A percentile compares a stretch with the other conserved stretches of the same genome.
phyloP scores from a whole-genome alignment of 1,284 basidiomycete species.

The Cystobasidium slooffiae region DNA sequence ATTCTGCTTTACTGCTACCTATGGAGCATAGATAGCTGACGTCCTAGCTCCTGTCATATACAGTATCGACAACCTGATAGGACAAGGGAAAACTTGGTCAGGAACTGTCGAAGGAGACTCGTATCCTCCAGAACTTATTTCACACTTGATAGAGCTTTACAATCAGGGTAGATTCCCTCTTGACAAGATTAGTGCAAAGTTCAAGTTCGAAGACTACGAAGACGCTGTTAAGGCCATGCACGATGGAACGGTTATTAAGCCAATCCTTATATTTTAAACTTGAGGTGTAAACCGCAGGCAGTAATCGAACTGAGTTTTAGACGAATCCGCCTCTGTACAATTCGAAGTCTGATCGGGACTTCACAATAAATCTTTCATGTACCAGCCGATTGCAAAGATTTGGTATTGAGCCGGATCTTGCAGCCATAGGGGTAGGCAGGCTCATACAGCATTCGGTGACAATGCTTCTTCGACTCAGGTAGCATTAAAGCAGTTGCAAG shows the following conservation, averaged over 20 bases:
- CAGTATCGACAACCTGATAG: constrained; percentile 16
- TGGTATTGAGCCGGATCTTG: too few relatives aligned
- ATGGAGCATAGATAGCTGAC: not conserved
- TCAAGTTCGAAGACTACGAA: constrained; percentile 13
- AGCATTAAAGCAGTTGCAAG: too few relatives aligned
- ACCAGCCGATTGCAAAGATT: too few relatives aligned
- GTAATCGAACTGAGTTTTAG: too few relatives aligned
- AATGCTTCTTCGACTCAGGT: too few relatives aligned
- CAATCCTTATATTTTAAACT: not conserved
- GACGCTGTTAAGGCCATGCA: not conserved
- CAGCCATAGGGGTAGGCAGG: too few relatives aligned
- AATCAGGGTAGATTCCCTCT: constrained; percentile 15
- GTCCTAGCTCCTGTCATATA: not conserved
- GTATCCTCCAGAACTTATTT: constrained; percentile 16
- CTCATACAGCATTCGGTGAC: too few relatives aligned
- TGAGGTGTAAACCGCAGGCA: too few relatives aligned
- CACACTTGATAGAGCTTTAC: constrained; percentile 26
- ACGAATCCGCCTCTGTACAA: too few relatives aligned
- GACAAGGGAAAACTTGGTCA: constrained; percentile 4
- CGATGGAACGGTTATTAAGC: constrained; percentile 14
- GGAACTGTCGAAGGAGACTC: constrained; percentile 32
- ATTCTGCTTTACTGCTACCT: not conserved
- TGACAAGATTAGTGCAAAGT: constrained; percentile 7
- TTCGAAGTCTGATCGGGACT: too few relatives aligned
- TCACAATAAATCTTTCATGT: too few relatives aligned